A percentile compares a stretch with the other conserved stretches of the same genome.
phyloP scores from a whole-genome alignment of 805 yeast genomes.

The Debaryomyces prosopidis region DNA sequence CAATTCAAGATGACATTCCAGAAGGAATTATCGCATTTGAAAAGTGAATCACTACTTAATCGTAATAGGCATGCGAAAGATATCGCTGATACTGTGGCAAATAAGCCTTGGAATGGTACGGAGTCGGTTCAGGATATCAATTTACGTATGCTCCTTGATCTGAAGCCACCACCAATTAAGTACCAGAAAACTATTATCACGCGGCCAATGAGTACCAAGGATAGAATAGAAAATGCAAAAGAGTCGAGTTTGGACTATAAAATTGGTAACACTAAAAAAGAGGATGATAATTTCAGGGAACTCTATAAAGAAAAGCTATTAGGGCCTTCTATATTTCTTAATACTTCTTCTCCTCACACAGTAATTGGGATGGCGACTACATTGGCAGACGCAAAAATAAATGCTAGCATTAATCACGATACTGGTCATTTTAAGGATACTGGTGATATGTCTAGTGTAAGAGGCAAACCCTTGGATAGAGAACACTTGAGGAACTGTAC shows the following conservation, averaged over 20 bases:
- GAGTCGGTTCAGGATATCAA: constrained; percentile 26
- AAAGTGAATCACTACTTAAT: constrained; percentile 30
- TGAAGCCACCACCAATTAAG: constrained; percentile 21
- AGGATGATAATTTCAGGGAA: constrained; percentile 53
- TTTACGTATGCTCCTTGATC: constrained; percentile 34
- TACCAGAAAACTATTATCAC: constrained; percentile 10
- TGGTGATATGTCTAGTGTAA: constrained; percentile 40
- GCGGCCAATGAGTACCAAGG: constrained; percentile 23
- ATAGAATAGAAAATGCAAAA: constrained; percentile 58
- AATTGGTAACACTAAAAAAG: constrained; percentile 35
- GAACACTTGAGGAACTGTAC: constrained; percentile 62
- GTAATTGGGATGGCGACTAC: constrained; percentile 57
- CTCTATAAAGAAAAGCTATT: constrained; percentile 63
- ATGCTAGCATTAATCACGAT: constrained; percentile 58
- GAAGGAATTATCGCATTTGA: constrained; percentile 20
- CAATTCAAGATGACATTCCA: constrained; percentile 12
- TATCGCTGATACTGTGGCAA: constrained; percentile 16
- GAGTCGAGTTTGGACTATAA: constrained; percentile 68
- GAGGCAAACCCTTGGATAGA: constrained; percentile 63
- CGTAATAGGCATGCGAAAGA: constrained; percentile 31
- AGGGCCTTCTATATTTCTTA: constrained; percentile 53
- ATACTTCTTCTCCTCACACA: constrained; percentile 40
- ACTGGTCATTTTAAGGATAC: constrained; percentile 66
- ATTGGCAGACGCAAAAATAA: constrained; percentile 73
- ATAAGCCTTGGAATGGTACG: constrained; percentile 33